These are phyloP conservation scores for Triglochin maritima DNA, from an alignment of 106 monocot species.

Conservation along the genomic window DNA sequence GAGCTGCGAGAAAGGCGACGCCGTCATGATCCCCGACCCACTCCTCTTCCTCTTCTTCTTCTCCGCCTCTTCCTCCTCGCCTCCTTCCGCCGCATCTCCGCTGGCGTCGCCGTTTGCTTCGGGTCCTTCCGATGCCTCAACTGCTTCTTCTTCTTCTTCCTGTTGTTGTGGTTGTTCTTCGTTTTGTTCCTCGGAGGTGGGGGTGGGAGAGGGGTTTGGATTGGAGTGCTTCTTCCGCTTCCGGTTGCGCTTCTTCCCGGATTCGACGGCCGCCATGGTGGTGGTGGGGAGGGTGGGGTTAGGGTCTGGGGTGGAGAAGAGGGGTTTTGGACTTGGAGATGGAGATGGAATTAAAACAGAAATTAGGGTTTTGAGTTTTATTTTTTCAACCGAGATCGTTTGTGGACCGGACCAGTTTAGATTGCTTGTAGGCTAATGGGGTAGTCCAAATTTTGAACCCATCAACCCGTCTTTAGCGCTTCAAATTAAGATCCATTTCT, in stretches of 20 bases:
- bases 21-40: conserved; percentile 45
- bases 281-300: no score
- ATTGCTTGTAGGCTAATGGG: no score
- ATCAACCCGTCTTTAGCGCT: no score
- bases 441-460: no score
- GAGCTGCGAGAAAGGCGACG: conserved; percentile 49
- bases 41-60: conserved; percentile 21
- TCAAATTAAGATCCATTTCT: no score
- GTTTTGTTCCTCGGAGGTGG: background rate
- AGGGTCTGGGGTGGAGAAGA: no score
- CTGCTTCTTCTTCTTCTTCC: background rate
- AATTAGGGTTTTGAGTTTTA: no score
- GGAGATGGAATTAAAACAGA: no score
- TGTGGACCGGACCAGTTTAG: no score
- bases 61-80: conserved; percentile 14
- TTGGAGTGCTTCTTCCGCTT: conserved; percentile 13
- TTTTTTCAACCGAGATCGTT: no score
- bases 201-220: background rate
- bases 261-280: background rate
- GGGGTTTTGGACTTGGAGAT: no score
- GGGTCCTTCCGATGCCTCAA: background rate
- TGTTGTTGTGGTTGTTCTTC: conserved; percentile 7
- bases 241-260: conserved; percentile 12
- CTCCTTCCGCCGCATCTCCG: background rate
- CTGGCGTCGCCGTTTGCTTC: background rate